These are phyloP conservation scores for Golubevia sp. DNA, from an alignment of 1,284 basidiomycete genomes.

Conservation along the genomic window DNA sequence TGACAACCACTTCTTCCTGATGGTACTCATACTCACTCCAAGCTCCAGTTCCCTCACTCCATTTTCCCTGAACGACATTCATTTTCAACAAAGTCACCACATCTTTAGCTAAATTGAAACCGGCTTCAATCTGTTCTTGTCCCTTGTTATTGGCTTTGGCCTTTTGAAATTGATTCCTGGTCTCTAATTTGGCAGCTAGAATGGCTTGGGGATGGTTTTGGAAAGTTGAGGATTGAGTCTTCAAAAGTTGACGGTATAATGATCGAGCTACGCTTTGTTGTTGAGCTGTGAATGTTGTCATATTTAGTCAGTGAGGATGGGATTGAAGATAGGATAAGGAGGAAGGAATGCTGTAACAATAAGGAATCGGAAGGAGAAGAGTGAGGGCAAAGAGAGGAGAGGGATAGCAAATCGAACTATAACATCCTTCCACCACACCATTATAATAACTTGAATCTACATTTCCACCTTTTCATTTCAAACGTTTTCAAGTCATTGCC, in stretches of 20 bases:
- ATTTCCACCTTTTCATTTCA: too few relatives aligned
- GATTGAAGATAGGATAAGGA: too few relatives aligned
- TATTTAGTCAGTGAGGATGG: too few relatives aligned
- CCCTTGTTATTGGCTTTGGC: slow-evolving; percentile 29
- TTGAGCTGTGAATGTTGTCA: slow-evolving; percentile 32
- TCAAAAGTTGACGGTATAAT: slow-evolving; percentile 48
- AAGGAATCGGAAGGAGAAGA: too few relatives aligned
- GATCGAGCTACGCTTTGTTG: slow-evolving; percentile 33
- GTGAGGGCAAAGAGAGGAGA: too few relatives aligned
- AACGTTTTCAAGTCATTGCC: too few relatives aligned
- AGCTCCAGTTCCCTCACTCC: slow-evolving; percentile 23
- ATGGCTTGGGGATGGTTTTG: slow-evolving; percentile 30
- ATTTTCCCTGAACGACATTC: slow-evolving; percentile 57
- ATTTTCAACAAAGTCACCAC: slow-evolving; percentile 38
- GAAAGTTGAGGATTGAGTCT: slow-evolving; percentile 47
- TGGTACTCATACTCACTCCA: slow-evolving; percentile 11
- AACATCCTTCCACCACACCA: too few relatives aligned
- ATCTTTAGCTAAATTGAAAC: slow-evolving; percentile 47
- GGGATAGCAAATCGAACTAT: too few relatives aligned
- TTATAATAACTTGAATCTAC: too few relatives aligned
- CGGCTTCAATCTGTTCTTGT: slow-evolving; percentile 37
- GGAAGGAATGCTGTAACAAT: too few relatives aligned
- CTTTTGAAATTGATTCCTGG: slow-evolving; percentile 30
- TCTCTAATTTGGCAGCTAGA: slow-evolving; percentile 32
- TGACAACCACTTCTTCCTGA: background rate